A percentile compares a stretch with the other conserved stretches of the same genome.
Evolutionary conservation across 371 early-diverging fungal species (phyloP).

Genomic region (Mortierella sp.): DNA sequence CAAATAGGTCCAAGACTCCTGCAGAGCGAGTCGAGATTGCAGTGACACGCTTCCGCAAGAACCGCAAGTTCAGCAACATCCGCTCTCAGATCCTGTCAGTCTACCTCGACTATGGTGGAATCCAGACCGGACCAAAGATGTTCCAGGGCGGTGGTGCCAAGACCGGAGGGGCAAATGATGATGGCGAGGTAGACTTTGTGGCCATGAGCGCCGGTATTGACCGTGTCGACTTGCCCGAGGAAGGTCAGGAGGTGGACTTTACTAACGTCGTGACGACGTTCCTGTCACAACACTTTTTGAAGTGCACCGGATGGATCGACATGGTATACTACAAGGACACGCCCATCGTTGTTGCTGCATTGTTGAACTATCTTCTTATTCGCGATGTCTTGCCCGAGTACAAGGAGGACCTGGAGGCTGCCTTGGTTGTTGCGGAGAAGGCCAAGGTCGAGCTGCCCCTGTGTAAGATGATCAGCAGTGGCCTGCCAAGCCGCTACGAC

Average conservation of each 20-base stretch:
- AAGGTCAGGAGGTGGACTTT: conserved; percentile 66
- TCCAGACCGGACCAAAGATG: conserved; percentile 67
- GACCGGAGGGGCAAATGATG: conserved; percentile 60
- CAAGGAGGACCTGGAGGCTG: conserved; percentile 63
- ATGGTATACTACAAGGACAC: conserved; percentile 63
- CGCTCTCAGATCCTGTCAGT: conserved; percentile 62
- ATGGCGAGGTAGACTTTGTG: conserved; percentile 65
- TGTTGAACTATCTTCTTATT: conserved; percentile 69
- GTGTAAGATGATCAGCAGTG: conserved; percentile 59
- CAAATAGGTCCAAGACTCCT: conserved; percentile 59
- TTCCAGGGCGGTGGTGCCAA: conserved; percentile 64
- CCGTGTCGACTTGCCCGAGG: conserved; percentile 63
- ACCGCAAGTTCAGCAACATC: conserved; percentile 63
- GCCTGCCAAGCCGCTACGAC: conserved; percentile 64
- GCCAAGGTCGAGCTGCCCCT: conserved; percentile 68
- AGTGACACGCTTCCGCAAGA: conserved; percentile 69
- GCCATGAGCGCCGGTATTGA: conserved; percentile 65
- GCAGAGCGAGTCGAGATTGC: conserved; percentile 71
- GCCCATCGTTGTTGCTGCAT: conserved; percentile 64
- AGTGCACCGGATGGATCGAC: conserved; percentile 61
- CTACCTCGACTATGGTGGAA: conserved; percentile 72
- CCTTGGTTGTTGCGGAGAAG: conserved; percentile 60
- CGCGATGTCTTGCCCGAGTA: conserved; percentile 72
- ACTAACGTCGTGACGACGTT: conserved; percentile 71
- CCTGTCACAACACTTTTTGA: conserved; percentile 66